Evolutionary conservation across 768 basidiomycete species (phyloP), one percentile per base, ranked within the genome.

Genomic region (Podaxis rugospora): DNA sequence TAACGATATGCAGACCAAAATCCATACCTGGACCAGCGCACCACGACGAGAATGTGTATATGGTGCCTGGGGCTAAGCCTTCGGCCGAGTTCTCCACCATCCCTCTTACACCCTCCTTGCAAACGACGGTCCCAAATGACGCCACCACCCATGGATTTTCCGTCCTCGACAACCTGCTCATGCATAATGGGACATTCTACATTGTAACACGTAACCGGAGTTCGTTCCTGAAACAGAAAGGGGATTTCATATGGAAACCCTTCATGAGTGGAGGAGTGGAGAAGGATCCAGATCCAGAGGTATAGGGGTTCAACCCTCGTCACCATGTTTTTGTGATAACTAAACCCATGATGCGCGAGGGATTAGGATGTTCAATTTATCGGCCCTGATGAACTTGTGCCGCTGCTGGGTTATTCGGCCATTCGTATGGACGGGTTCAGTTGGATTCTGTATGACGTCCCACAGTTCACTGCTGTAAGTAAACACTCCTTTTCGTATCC

Each of bases 131-230:
- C 16, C 59, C 59, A n/a, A 47, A 55, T 37, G 44, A 46, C 18
- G 53, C 59, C 2, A 61, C 37, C 5, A 55, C 50, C 27, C 52
- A 59, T 46, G 90, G 91, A 21, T 92, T 90, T 82, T 90, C 89
- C 0, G 72, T 91, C 46, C 84, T 92, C 64, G 83, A 85, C 55
- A 82, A 88, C 62, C 70, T 93, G 3, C 92, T 93, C 72, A 81
- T 92, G 71, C 78, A 82, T 56, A 85, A 89, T 63, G 88, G 89
- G 21, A 90, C 87, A 1, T 80, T 92, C 63, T 86, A 82, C 67
- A 76, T 89, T 59, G 78, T 92, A 54, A 83, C 88, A 3, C 47
- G 62, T 4, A 68, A 74, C 49, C 61, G 60, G 5, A 57, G 64
- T 4, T 66, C 69, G 11, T 84, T 84, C 61, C 86, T 86, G 7